Evolutionary conservation across 1,284 basidiomycete genomes (phyloP).

Genomic region (Melampsora americana): DNA sequence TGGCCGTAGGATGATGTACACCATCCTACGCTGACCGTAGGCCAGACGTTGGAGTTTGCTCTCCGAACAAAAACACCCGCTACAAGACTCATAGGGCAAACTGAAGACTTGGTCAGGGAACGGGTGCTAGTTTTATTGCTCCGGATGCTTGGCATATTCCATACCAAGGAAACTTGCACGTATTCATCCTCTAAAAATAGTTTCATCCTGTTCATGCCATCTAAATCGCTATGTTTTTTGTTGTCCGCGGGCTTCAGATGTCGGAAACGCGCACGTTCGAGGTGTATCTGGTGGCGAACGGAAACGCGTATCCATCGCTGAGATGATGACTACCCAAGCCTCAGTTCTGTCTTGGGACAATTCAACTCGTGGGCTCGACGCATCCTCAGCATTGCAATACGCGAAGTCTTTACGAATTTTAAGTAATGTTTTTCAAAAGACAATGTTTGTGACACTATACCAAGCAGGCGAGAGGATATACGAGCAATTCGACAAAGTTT

Average conservation of each 20-base stretch:
- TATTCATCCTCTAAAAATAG: slow-evolving; percentile 49
- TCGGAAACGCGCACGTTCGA: slow-evolving; percentile 61
- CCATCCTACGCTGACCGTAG: slow-evolving; percentile 63
- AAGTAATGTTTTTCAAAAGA: slow-evolving; percentile 62
- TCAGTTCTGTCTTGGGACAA: slow-evolving; percentile 56
- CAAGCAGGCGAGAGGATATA: slow-evolving; percentile 60
- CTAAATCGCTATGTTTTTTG: slow-evolving; percentile 61
- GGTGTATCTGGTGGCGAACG: slow-evolving; percentile 63
- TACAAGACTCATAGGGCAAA: slow-evolving; percentile 59
- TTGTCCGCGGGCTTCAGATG: slow-evolving; percentile 61
- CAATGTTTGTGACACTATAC: slow-evolving; percentile 61
- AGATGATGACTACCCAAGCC: slow-evolving; percentile 59
- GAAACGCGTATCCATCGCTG: slow-evolving; percentile 64
- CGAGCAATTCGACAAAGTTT: slow-evolving; percentile 62
- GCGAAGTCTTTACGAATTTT: slow-evolving; percentile 61
- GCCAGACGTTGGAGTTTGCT: slow-evolving; percentile 61
- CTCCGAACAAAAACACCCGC: slow-evolving; percentile 60
- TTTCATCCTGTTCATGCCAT: slow-evolving; percentile 52
- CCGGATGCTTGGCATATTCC: slow-evolving; percentile 65
- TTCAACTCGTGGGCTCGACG: slow-evolving; percentile 72
- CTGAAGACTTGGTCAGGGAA: slow-evolving; percentile 58
- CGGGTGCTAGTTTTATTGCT: slow-evolving; percentile 60
- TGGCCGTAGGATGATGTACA: slow-evolving; percentile 62
- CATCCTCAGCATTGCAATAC: slow-evolving; percentile 62
- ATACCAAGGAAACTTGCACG: slow-evolving; percentile 62